Conservation (phyloP, 2,329 filamentous ascomycete species). For the Ramularia collo-cygni region DNA sequence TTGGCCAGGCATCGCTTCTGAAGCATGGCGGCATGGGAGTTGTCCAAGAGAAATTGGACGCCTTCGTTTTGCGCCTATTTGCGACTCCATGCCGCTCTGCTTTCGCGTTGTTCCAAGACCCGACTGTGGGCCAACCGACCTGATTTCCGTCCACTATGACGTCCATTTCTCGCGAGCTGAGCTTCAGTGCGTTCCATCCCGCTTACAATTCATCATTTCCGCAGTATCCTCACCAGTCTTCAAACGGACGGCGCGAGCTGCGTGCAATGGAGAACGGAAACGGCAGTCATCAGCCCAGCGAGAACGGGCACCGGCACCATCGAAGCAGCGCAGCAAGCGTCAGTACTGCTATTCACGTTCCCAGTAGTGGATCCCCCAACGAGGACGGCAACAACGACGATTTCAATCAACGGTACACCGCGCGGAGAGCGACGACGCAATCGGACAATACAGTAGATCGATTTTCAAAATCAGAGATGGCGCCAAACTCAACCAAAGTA, state of each 20-base stretch:
- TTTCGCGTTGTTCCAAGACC: neutral
- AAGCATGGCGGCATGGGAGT: neutral
- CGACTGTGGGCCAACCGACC: neutral
- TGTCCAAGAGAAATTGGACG: neutral
- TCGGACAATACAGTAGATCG: slow-evolving; percentile 8
- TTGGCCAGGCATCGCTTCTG: too few relatives aligned
- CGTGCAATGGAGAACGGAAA: slow-evolving; percentile 20
- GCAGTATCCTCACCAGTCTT: slow-evolving; percentile 23
- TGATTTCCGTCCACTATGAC: slow-evolving; percentile 1
- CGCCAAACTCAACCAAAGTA: slow-evolving; percentile 18
- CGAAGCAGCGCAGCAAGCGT: slow-evolving; percentile 20
- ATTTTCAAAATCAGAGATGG: slow-evolving; percentile 8
- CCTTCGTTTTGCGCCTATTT: too few relatives aligned
- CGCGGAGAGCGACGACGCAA: slow-evolving; percentile 9
- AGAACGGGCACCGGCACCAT: slow-evolving; percentile 7
- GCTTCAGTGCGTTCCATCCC: slow-evolving; percentile 18
- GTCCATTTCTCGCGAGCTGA: slow-evolving; percentile 9
- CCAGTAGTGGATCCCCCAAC: neutral
- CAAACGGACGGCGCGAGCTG: slow-evolving; percentile 18
- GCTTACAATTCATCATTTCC: slow-evolving; percentile 15
- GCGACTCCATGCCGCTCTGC: too few relatives aligned
- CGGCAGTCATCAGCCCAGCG: slow-evolving; percentile 3
- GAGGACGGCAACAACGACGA: slow-evolving; percentile 16
- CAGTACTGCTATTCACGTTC: slow-evolving; percentile 18
- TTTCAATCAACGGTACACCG: slow-evolving; percentile 17